Percentiles rank a stretch among this genome's conserved stretches.
These are phyloP conservation scores for Septoria petroselini DNA, from an alignment of 2,329 filamentous ascomycete species.

Conservation along the genomic window DNA sequence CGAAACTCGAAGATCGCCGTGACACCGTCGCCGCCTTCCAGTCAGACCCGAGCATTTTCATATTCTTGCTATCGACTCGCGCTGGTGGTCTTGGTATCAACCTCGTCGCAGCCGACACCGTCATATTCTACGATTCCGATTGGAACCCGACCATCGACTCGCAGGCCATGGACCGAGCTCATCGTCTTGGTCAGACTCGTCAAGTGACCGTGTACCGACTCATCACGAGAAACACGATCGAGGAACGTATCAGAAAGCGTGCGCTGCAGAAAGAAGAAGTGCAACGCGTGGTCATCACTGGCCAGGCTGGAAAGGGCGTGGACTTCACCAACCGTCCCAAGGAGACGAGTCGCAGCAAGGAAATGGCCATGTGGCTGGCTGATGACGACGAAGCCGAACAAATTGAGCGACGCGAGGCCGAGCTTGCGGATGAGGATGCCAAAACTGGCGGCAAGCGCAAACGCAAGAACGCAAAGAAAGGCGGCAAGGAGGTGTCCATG, in stretches of 20 bases:
- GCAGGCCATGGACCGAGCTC: conserved; percentile 97
- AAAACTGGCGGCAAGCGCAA: conserved; percentile 53
- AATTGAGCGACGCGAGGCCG: conserved; percentile 88
- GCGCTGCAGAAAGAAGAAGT: conserved; percentile 98
- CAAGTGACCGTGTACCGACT: conserved; percentile 97
- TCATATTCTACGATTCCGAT: conserved; percentile 99
- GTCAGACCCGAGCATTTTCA: conserved; percentile 88
- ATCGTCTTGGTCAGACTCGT: conserved; percentile 91
- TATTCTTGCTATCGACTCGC: conserved; percentile 92
- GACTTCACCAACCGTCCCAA: conserved; percentile 87
- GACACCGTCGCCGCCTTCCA: conserved; percentile 98
- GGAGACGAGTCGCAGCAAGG: conserved; percentile 94
- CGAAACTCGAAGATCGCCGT: conserved; percentile 92
- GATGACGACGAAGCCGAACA: conserved; percentile 94
- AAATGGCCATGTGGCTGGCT: conserved; percentile 98
- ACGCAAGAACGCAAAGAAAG: conserved; percentile 56
- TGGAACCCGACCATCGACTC: conserved; percentile 99
- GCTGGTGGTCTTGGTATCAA: conserved; percentile 98
- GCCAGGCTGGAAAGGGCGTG: conserved; percentile 65
- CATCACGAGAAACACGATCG: conserved; percentile 94
- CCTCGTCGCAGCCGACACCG: conserved; percentile 89
- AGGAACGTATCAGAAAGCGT: conserved; percentile 95
- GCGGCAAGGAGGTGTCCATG: conserved; percentile 59
- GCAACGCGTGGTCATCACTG: conserved; percentile 92
- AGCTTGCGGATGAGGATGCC: conserved; percentile 66